Conservation (phyloP, 2,329 filamentous ascomycete genomes). For the Claviceps monticola region DNA sequence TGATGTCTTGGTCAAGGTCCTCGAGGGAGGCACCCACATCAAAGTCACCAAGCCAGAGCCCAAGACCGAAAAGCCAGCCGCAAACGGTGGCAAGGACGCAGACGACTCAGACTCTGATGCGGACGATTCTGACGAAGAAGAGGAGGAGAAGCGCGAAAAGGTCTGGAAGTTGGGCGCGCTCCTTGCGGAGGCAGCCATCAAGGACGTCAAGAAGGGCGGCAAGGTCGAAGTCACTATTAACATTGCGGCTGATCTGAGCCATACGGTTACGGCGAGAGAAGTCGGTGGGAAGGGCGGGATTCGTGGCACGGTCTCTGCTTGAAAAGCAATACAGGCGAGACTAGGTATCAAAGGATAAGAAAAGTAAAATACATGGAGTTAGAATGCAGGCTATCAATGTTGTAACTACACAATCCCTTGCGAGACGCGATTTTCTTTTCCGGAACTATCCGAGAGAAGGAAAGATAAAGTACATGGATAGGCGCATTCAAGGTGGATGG, state of each 20-base stretch:
- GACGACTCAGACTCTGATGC: constrained; percentile 46
- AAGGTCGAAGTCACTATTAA: constrained; percentile 94
- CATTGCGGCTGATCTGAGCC: constrained; percentile 62
- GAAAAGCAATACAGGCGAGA: not conserved
- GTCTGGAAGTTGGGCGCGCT: constrained; percentile 77
- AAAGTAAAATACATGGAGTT: not conserved
- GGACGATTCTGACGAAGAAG: constrained; percentile 55
- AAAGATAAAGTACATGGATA: no score
- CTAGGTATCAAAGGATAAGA: not conserved
- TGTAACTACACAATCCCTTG: no score
- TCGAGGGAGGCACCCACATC: constrained; percentile 81
- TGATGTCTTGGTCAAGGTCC: constrained; percentile 76
- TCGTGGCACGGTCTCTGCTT: constrained; percentile 39
- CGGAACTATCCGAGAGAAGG: no score
- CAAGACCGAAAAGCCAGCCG: constrained; percentile 58
- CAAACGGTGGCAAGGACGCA: constrained; percentile 42
- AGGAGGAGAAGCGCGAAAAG: constrained; percentile 79
- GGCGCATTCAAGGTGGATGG: no score
- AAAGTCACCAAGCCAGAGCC: constrained; percentile 82
- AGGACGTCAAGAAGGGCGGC: constrained; percentile 69
- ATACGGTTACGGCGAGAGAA: constrained; percentile 72
- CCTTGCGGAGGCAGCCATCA: constrained; percentile 76
- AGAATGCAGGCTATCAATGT: not conserved
- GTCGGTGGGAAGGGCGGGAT: constrained; percentile 79
- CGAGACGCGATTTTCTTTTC: no score